These are phyloP conservation scores for Aspergillus mulundensis DNA, from an alignment of 495 filamentous ascomycete species.

Conservation along the genomic window DNA sequence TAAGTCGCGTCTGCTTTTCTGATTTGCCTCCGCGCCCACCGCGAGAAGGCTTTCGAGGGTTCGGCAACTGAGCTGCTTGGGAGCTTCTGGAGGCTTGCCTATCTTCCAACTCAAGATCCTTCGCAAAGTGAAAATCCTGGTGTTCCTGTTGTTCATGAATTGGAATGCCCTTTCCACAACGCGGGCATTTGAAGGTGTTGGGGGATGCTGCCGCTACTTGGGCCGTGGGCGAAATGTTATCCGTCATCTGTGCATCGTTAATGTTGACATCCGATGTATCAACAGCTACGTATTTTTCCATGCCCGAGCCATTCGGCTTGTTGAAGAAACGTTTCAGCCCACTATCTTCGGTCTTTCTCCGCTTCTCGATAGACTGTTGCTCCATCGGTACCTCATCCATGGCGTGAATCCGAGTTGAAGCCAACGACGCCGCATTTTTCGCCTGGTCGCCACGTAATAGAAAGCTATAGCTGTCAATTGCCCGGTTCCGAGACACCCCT, in stretches of 20 bases:
- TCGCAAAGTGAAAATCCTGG: slow-evolving; percentile 94
- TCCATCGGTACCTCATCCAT: neutral
- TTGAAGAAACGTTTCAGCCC: slow-evolving; percentile 35
- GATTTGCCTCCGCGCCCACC: slow-evolving; percentile 43
- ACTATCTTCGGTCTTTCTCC: slow-evolving; percentile 30
- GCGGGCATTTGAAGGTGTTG: slow-evolving; percentile 55
- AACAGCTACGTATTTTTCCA: neutral
- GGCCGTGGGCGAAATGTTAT: slow-evolving; percentile 34
- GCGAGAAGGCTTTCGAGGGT: slow-evolving; percentile 28
- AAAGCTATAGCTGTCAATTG: slow-evolving; percentile 79
- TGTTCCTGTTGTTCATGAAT: slow-evolving; percentile 67
- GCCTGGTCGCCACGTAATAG: slow-evolving; percentile 75
- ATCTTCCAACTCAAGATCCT: slow-evolving; percentile 69
- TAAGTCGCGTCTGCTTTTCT: slow-evolving; percentile 72
- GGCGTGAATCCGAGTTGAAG: slow-evolving; percentile 15
- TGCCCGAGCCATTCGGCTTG: slow-evolving; percentile 13
- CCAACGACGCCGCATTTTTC: slow-evolving; percentile 38
- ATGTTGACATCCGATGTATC: neutral
- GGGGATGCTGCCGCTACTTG: neutral
- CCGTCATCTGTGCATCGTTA: neutral
- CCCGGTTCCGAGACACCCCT: slow-evolving; percentile 72
- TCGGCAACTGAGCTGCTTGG: slow-evolving; percentile 19
- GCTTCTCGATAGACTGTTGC: slow-evolving; percentile 25
- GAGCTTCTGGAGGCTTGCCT: slow-evolving; percentile 28
- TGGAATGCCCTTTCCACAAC: slow-evolving; percentile 58